Evolutionary conservation across 768 basidiomycete species (phyloP).

Genomic region (Boletus coccyginus): DNA sequence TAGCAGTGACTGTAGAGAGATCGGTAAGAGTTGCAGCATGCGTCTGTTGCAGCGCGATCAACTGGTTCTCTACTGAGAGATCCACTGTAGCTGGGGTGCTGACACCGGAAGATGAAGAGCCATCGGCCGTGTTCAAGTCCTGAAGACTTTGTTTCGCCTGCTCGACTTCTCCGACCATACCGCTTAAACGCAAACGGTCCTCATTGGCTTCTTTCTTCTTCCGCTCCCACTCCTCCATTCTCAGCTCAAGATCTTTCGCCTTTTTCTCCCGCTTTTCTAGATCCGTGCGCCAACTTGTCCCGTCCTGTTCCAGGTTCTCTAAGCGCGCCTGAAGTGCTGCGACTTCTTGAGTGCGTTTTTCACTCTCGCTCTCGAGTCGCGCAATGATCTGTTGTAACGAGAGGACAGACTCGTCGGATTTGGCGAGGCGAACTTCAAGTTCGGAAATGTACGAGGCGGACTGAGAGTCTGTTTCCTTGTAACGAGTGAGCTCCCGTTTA

Average conservation of each 20-base stretch:
- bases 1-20: slow-evolving; percentile 70
- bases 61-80: slow-evolving; percentile 52
- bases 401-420: slow-evolving; percentile 75
- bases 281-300: slow-evolving; percentile 79
- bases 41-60: slow-evolving; percentile 74
- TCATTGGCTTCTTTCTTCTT: slow-evolving; percentile 67
- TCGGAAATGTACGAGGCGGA: slow-evolving; percentile 81
- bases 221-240: slow-evolving; percentile 75
- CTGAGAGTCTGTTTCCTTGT: slow-evolving; percentile 71
- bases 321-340: slow-evolving; percentile 68
- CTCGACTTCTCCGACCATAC: slow-evolving; percentile 67
- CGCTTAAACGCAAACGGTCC: slow-evolving; percentile 62
- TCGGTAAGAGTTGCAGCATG: slow-evolving; percentile 79
- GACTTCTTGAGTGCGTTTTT: slow-evolving; percentile 70
- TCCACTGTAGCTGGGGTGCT: slow-evolving; percentile 35
- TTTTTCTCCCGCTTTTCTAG: slow-evolving; percentile 79
- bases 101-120: slow-evolving; percentile 29
- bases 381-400: slow-evolving; percentile 70
- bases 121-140: slow-evolving; percentile 32
- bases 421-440: slow-evolving; percentile 76
- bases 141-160: slow-evolving; percentile 68
- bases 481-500: slow-evolving; percentile 74
- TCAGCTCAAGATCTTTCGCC: slow-evolving; percentile 72
- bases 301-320: slow-evolving; percentile 65
- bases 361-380: slow-evolving; percentile 71